A percentile compares a stretch with the other conserved stretches of the same genome.
phyloP scores from a whole-genome alignment of 1,284 basidiomycete species.

The Inonotus obliquus region DNA sequence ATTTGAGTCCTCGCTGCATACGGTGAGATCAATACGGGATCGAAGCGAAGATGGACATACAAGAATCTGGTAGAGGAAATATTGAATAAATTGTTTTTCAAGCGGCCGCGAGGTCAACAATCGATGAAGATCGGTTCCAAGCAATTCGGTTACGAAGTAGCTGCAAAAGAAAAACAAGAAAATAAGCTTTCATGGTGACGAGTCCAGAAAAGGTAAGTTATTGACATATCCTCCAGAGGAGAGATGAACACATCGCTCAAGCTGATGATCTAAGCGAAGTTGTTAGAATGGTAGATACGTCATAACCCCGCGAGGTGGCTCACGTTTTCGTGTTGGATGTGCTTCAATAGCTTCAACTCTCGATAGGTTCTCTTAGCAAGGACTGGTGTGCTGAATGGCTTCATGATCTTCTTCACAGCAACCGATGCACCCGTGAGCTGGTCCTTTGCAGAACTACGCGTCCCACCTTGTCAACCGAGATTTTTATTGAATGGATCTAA shows the following conservation, averaged over 20 bases:
- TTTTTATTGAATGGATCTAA: background rate
- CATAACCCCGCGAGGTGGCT: slow-evolving; percentile 21
- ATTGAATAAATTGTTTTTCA: slow-evolving; percentile 99
- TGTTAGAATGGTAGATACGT: background rate
- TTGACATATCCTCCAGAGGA: slow-evolving; percentile 92
- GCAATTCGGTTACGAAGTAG: slow-evolving; percentile 99
- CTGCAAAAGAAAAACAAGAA: slow-evolving; percentile 33
- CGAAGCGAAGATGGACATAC: slow-evolving; percentile 39
- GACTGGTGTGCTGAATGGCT: slow-evolving; percentile 97
- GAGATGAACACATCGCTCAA: slow-evolving; percentile 99
- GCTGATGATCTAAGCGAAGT: slow-evolving; percentile 80
- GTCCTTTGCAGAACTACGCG: slow-evolving; percentile 87
- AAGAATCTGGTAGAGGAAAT: slow-evolving; percentile 98
- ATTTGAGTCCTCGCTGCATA: slow-evolving; percentile 89
- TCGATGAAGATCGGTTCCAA: slow-evolving; percentile 97
- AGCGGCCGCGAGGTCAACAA: slow-evolving; percentile 93
- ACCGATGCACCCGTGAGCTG: slow-evolving; percentile 93
- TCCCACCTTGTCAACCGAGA: background rate
- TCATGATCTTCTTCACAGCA: slow-evolving; percentile 99
- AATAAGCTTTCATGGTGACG: slow-evolving; percentile 1
- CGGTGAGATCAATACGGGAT: background rate
- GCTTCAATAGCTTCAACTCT: slow-evolving; percentile 97
- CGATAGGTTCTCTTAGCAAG: slow-evolving; percentile 96
- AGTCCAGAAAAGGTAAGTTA: slow-evolving; percentile 16
- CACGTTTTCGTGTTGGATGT: slow-evolving; percentile 98